Conservation (phyloP, 306 rosid genomes). For the Ceratonia siliqua region DNA sequence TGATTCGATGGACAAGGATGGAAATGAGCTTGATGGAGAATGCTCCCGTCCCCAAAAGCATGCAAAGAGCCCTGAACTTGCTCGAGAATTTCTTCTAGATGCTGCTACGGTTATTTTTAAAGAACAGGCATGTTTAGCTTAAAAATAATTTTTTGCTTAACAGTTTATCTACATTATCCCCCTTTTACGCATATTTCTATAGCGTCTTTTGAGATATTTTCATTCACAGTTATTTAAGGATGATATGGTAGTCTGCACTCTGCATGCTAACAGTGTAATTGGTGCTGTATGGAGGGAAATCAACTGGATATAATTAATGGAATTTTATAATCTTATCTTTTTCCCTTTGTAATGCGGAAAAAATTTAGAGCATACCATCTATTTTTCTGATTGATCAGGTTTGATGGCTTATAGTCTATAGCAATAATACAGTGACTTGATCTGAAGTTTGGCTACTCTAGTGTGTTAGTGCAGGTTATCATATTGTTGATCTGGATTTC, state of each 20-base stretch:
- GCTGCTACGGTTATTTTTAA: constrained; percentile 81
- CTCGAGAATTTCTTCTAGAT: constrained; percentile 78
- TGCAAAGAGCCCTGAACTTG: constrained; percentile 89
- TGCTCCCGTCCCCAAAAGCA: constrained; percentile 90
- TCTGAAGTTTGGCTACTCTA: background rate
- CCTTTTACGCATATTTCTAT: constrained; percentile 12
- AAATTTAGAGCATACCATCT: background rate
- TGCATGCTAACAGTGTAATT: background rate
- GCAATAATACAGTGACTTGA: background rate
- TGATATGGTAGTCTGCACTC: constrained; percentile 1
- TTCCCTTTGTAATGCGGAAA: constrained; percentile 1
- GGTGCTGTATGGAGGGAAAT: constrained; percentile 13
- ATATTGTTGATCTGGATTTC: background rate
- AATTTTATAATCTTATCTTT: constrained; percentile 16
- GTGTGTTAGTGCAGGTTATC: background rate
- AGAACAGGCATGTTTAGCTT: constrained; percentile 64
- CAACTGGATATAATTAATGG: background rate
- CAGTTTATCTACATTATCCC: background rate
- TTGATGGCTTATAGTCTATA: constrained; percentile 14
- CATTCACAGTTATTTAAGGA: background rate
- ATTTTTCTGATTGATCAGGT: background rate
- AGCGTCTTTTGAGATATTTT: background rate
- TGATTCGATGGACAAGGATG: constrained; percentile 78
- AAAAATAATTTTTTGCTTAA: background rate
- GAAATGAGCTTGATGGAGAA: constrained; percentile 82